A percentile compares a stretch with the other conserved stretches of the same genome.
phyloP scores from a whole-genome alignment of 768 basidiomycete genomes.

The Tricholoma furcatifolium region DNA sequence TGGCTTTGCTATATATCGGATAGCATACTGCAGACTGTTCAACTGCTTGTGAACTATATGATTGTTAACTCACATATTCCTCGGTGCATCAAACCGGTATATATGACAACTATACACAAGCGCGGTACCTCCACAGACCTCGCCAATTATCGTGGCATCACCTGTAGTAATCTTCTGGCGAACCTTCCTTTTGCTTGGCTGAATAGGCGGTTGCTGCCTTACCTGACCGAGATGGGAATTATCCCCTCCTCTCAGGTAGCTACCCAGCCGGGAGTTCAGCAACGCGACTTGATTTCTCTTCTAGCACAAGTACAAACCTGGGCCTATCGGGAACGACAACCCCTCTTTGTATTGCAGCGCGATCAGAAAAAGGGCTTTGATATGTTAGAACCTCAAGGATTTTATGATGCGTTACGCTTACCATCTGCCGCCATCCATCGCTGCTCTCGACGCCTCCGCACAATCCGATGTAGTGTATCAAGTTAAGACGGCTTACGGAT shows the following conservation, averaged over 20 bases:
- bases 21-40: neutral
- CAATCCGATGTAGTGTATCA: slow-evolving; percentile 9
- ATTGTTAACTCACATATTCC: slow-evolving; percentile 16
- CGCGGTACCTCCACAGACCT: slow-evolving; percentile 8
- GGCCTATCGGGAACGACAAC: slow-evolving; percentile 4
- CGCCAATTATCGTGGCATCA: slow-evolving; percentile 2
- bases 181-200: too few species aligned
- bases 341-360: slow-evolving; percentile 15
- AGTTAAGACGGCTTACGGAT: too few species aligned
- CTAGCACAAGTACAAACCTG: slow-evolving; percentile 16
- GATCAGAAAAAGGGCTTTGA: slow-evolving; percentile 26
- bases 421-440: slow-evolving; percentile 14
- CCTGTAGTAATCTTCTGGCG: slow-evolving; percentile 6
- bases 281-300: too few species aligned
- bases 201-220: too few species aligned
- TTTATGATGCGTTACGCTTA: slow-evolving; percentile 22
- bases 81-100: slow-evolving; percentile 5
- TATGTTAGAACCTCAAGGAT: slow-evolving; percentile 16
- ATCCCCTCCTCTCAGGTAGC: slow-evolving; percentile 18
- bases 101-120: slow-evolving; percentile 13
- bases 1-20: slow-evolving; percentile 10
- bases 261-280: too few species aligned
- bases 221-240: slow-evolving; percentile 12
- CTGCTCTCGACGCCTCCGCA: slow-evolving; percentile 16
- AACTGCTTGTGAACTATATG: slow-evolving; percentile 11